Evolutionary conservation across 805 yeast genomes (phyloP), one percentile per base, ranked within the genome.

Genomic region (Sugiyamaella valdiviana): DNA sequence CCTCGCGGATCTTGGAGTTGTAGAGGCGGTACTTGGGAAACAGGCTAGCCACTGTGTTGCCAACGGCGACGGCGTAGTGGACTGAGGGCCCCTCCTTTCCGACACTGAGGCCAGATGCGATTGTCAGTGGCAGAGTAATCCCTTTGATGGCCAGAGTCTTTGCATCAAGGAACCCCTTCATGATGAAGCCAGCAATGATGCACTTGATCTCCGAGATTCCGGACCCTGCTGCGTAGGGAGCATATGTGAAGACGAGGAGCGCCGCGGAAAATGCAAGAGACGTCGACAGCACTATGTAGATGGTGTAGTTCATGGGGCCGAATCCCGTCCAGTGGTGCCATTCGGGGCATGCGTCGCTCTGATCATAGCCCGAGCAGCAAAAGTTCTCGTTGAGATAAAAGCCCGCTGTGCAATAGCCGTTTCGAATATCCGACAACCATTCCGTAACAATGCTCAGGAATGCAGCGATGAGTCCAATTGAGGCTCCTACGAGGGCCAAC

Each of bases 81-180:
- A 93, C 99, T 58, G 91, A 81, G 1, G 99, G 99, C 0, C 99
- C 99, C 63, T 93, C 99, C 66, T 93, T 93, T 19, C 99, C 99
- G 5, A 93, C 85, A 56, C 91, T 84, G 36, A 93, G 66, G 0
- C 99, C 99, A 1, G 96, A 83, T 0, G 95, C 90, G 59, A 93
- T 93, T 0, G 95, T 87, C 51, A 93, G 69, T 0, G 99, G 99
- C 39, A 93, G 68, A 0, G 95, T 86, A 7, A 88, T 62, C 44
- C 88, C 76, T 57, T 93, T 93, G 46, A 91, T 79, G 1, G 78
- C 54, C 20, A 91, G 69, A 0, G 96, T 89, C 62, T 75, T 70
- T 66, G 81, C 74, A 22, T 82, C 84, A 46, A 93, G 72, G 58
- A 91, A 93, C 2, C 85, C 88, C 21, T 79, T 75, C 70, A 85